A percentile compares a stretch with the other conserved stretches of the same genome.
Evolutionary conservation across 331 rosid genomes (phyloP).

Genomic region (Erythrophleum ivorense): DNA sequence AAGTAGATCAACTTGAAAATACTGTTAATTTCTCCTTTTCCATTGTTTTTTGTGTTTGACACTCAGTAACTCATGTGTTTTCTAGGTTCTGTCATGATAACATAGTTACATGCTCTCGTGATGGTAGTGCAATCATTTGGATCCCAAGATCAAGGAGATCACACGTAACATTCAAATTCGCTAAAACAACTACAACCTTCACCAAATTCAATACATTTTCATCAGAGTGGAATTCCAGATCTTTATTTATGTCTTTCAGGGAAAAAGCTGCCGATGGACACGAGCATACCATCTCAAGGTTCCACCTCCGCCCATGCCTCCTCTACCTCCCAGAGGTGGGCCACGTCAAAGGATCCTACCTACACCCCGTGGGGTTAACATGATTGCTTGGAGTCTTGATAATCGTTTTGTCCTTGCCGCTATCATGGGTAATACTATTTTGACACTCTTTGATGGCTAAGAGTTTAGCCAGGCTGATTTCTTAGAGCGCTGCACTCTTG

Average conservation of each 20-base stretch:
- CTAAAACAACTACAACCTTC: too few species aligned
- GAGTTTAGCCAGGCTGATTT: too few species aligned
- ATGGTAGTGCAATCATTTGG: too few species aligned
- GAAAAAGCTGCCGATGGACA: constrained; percentile 90
- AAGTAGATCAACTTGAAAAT: too few species aligned
- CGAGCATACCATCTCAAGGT: constrained; percentile 94
- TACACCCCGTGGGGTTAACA: constrained; percentile 97
- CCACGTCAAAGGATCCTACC: constrained; percentile 96
- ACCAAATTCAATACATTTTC: too few species aligned
- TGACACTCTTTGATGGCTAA: too few species aligned
- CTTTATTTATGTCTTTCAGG: constrained; percentile 53
- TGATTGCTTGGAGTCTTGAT: constrained; percentile 98
- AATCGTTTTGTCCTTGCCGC: constrained; percentile 98
- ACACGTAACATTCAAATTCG: constrained; percentile 66
- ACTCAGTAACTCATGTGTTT: neutral
- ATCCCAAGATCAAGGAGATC: constrained; percentile 85
- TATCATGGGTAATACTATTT: constrained; percentile 96
- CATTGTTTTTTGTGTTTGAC: too few species aligned
- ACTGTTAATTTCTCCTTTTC: too few species aligned
- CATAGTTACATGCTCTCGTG: constrained; percentile 97
- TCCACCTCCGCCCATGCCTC: constrained; percentile 96
- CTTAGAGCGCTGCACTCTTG: too few species aligned
- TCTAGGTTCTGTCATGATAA: constrained; percentile 90
- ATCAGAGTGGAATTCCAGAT: constrained; percentile 14
- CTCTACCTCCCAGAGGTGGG: constrained; percentile 88